Evolutionary conservation across 2,329 filamentous ascomycete genomes (phyloP).

Genomic region (Fusarium palustre): DNA sequence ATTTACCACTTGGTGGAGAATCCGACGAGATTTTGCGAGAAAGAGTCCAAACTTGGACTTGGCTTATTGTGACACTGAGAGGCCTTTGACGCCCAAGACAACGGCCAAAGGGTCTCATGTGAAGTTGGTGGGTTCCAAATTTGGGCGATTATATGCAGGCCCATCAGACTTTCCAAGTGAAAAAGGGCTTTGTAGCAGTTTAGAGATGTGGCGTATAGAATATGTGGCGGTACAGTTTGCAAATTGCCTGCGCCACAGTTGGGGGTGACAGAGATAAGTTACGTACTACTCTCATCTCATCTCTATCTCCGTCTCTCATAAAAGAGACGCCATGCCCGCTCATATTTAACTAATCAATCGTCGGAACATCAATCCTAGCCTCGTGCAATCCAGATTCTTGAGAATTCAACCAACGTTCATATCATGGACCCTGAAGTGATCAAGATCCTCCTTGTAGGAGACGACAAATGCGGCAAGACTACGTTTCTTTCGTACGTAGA

Average conservation of each 20-base stretch:
- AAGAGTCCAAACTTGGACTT: constrained; percentile 21
- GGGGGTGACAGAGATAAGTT: constrained; percentile 39
- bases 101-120: constrained; percentile 46
- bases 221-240: constrained; percentile 26
- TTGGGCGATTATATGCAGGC: constrained; percentile 43
- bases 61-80: constrained; percentile 35
- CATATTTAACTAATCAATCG: not conserved
- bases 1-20: constrained; percentile 43
- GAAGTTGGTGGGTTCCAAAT: constrained; percentile 45
- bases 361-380: not conserved
- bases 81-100: constrained; percentile 46
- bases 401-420: not conserved
- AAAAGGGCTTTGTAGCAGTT: constrained; percentile 42
- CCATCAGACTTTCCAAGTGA: constrained; percentile 37
- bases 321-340: constrained; percentile 20
- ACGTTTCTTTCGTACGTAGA: constrained; percentile 69
- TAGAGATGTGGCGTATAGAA: constrained; percentile 35
- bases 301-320: constrained; percentile 30
- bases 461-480: constrained; percentile 70
- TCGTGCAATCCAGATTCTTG: not conserved
- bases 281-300: constrained; percentile 44
- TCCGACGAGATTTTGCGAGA: constrained; percentile 13
- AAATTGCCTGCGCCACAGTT: constrained; percentile 29
- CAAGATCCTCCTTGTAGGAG: constrained; percentile 69
- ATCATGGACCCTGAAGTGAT: constrained; percentile 62